Conservation (phyloP, 345 rosid genomes). For the Abelmoschus esculentus region DNA sequence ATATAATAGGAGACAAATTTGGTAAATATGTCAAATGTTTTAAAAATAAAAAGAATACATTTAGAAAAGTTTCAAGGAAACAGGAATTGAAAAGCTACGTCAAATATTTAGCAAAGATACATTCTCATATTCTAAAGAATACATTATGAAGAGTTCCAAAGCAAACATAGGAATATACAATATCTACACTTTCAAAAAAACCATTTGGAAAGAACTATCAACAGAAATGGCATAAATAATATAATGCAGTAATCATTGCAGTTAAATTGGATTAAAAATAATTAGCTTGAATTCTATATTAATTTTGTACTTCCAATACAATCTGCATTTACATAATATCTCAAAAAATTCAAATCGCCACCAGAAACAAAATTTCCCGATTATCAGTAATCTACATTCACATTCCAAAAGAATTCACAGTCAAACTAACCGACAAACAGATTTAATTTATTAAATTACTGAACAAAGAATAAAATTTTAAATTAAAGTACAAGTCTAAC, state of each 20-base stretch:
- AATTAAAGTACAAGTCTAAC: constrained; percentile 25
- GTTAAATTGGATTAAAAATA: neutral
- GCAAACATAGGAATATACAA: neutral
- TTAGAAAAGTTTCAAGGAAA: too few species aligned
- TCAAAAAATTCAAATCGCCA: neutral
- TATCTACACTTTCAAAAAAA: neutral
- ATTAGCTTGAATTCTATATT: neutral
- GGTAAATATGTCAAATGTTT: neutral
- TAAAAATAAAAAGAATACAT: too few species aligned
- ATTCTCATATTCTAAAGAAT: too few species aligned
- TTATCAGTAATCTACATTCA: too few species aligned
- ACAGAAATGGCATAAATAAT: neutral
- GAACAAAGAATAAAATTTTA: neutral
- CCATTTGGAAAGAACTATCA: too few species aligned
- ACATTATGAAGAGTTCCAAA: too few species aligned
- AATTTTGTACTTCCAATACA: neutral
- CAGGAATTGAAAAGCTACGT: too few species aligned
- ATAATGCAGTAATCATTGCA: neutral
- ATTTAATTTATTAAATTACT: constrained; percentile 10
- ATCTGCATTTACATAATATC: neutral
- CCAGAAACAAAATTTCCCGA: too few species aligned
- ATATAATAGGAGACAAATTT: too few species aligned
- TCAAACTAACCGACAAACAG: neutral
- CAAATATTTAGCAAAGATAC: too few species aligned
- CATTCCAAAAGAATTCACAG: neutral